A percentile compares a stretch with the other conserved stretches of the same genome.
Evolutionary conservation across 164 flowering plant species (phyloP).

Genomic region (Taxillus chinensis): DNA sequence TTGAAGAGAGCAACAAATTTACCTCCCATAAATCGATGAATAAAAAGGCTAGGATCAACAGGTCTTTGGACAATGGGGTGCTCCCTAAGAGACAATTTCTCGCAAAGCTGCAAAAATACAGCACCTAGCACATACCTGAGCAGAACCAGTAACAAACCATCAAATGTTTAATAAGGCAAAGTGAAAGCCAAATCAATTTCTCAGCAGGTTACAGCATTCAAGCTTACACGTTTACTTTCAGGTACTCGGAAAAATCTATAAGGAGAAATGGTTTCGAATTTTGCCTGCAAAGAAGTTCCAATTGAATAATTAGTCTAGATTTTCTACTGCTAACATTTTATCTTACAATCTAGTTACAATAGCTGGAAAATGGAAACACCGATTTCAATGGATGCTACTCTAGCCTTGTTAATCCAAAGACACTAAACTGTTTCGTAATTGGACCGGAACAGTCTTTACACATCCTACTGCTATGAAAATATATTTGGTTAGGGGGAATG

Average conservation of each 20-base stretch:
- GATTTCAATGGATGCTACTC: no score
- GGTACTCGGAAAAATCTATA: slow-evolving; percentile 72
- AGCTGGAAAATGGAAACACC: no score
- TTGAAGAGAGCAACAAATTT: slow-evolving; percentile 9
- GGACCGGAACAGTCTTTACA: no score
- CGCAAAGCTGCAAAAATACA: slow-evolving; percentile 86
- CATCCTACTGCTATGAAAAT: no score
- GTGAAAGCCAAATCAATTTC: background rate
- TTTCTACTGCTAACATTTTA: no score
- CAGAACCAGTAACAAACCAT: slow-evolving; percentile 2
- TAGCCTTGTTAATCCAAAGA: no score
- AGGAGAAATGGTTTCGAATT: slow-evolving; percentile 61
- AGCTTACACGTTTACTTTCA: slow-evolving; percentile 71
- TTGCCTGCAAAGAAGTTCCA: slow-evolving; percentile 34
- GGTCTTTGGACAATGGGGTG: slow-evolving; percentile 60
- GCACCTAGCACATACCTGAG: slow-evolving; percentile 86
- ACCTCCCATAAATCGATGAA: slow-evolving; percentile 60
- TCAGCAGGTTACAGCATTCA: background rate
- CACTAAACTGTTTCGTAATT: no score
- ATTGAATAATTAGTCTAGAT: no score
- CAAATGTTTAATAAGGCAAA: background rate
- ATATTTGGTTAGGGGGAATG: no score
- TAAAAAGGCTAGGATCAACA: slow-evolving; percentile 89
- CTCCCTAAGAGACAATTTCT: slow-evolving; percentile 54
- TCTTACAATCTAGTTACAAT: no score